Evolutionary conservation across 78 protist genomes (phyloP).

Genomic region (Dictyostelium discoideum): dicty_2.7 NC_007089.4:2120501-2121000

Average conservation of each 20-base stretch:
- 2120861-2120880: neutral
- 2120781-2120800: neutral
- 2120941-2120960: constrained; percentile 82
- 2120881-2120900: constrained; percentile 95
- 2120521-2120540: neutral
- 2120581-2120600: neutral
- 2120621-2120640: neutral
- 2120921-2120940: constrained; percentile 98
- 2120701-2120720: neutral
- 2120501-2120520: neutral
- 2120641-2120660: neutral
- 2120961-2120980: constrained; percentile 53
- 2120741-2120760: neutral
- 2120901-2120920: constrained; percentile 96
- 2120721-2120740: neutral
- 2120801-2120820: neutral
- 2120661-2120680: neutral
- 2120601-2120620: neutral
- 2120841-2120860: neutral
- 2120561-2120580: neutral
- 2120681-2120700: neutral
- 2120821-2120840: neutral
- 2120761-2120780: neutral
- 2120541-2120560: neutral
- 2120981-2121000: constrained; percentile 98